Evolutionary conservation across 305 asterid species (phyloP), one percentile per base, ranked within the genome.

Genomic region (Plantago lanceolata): DNA sequence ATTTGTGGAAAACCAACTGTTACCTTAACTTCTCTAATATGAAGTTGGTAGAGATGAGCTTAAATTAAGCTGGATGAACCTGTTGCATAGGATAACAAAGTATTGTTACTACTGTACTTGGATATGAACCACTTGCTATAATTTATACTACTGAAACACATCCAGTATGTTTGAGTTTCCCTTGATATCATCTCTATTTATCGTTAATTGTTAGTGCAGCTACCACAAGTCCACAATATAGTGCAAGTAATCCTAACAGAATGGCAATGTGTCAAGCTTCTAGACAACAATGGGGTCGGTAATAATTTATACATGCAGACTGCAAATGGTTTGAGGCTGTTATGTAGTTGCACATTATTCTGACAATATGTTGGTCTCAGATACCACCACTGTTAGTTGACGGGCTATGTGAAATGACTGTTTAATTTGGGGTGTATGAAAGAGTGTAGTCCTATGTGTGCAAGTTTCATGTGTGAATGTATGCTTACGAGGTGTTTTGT

Each of bases 401-500:
- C 33, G 48, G 26, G 17, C 6, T 31, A 33, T 33, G 62, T 35
- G 20, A n/a, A 58, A 43, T 58, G 50, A 19, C 26, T 58, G 50
- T 58, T 17, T 31, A 5, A 18, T 57, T 37, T 29, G 8, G 19
- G 2, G 1, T 18, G 45, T 9, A 11, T 40, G 45, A 40, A 6
- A 33, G 62, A 18, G 63, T 17, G 11, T 18, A 58, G 48, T 35
- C 14, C 14, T 31, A 31, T 57, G 26, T 19, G 56, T 19, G 28
- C 29, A 17, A 12, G 45, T 58, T 40, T 12, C n/a, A 16, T 15
- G 19, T 40, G 26, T 18, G 26, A 57, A 17, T 57, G 20, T 12
- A 4, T 19, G 51, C 40, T 40, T 43, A 20, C 8, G 35, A 24
- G 64, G 19, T 28, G 61, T 66, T 53, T 72, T 79, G 70, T 70